These are phyloP conservation scores for Olyra latifolia DNA, from an alignment of 176 grass and related monocot species.

Conservation along the genomic window DNA sequence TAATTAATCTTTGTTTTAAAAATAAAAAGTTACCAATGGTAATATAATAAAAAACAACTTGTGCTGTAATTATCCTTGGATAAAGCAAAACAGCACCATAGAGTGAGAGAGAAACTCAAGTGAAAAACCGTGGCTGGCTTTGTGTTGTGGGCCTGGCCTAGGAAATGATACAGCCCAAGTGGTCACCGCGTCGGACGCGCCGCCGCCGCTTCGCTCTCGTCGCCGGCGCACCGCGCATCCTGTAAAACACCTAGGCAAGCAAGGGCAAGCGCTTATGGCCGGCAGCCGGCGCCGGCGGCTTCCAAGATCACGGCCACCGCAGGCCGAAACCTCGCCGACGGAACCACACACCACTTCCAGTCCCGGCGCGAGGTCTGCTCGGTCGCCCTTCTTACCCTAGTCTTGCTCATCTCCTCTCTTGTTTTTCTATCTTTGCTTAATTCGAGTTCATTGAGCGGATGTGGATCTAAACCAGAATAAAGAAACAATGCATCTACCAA, in stretches of 20 bases:
- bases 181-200: background rate
- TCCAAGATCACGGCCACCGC: background rate
- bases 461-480: background rate
- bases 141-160: too few species aligned
- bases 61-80: too few species aligned
- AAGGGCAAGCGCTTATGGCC: background rate
- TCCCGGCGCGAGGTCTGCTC: slow-evolving; percentile 1
- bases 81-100: too few species aligned
- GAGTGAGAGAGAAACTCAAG: too few species aligned
- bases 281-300: background rate
- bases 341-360: background rate
- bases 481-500: too few species aligned
- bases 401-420: background rate
- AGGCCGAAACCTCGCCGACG: background rate
- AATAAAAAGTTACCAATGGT: too few species aligned
- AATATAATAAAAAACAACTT: too few species aligned
- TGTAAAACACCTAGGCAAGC: background rate
- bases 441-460: background rate
- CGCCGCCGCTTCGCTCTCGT: background rate
- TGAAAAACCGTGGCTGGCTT: too few species aligned
- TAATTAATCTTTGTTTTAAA: too few species aligned
- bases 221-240: background rate
- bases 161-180: too few species aligned
- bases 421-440: too few species aligned
- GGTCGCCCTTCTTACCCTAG: background rate